Percentiles rank a stretch among this genome's conserved stretches.
These are phyloP conservation scores for Ettlia oleoabundans DNA, from an alignment of 139 green algal genomes.

Conservation along the genomic window DNA sequence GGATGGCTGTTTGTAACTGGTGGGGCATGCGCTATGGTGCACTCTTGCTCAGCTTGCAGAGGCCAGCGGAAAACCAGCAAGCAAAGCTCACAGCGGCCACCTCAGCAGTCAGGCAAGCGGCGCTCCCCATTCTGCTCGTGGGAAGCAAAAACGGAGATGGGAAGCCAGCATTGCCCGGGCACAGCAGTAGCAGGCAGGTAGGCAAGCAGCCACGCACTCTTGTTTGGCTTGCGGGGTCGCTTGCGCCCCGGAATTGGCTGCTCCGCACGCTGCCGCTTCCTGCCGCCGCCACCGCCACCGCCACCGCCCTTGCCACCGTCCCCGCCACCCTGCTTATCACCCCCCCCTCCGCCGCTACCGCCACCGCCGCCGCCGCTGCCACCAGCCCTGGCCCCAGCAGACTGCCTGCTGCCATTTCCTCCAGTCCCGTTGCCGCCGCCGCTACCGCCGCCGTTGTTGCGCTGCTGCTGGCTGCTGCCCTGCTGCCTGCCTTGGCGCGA, in stretches of 20 bases:
- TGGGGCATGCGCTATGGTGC: too few species aligned
- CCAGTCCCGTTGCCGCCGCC: not conserved
- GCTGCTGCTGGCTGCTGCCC: not conserved
- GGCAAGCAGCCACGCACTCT: too few species aligned
- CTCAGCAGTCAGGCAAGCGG: too few species aligned
- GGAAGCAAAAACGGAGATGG: too few species aligned
- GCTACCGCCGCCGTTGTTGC: not conserved
- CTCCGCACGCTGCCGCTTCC: constrained; percentile 7
- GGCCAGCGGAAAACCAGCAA: too few species aligned
- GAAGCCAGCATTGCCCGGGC: too few species aligned
- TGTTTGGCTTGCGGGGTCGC: constrained; percentile 28
- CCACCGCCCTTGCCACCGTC: not conserved
- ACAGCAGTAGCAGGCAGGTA: too few species aligned
- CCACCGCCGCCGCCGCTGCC: not conserved
- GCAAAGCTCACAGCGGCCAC: too few species aligned
- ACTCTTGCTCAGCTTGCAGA: too few species aligned
- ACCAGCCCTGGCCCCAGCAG: not conserved
- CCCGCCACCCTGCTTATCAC: not conserved
- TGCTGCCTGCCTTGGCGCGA: not conserved
- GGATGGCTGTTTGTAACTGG: too few species aligned
- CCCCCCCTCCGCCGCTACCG: not conserved
- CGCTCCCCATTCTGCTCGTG: too few species aligned
- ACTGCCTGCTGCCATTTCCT: not conserved
- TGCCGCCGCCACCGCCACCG: not conserved
- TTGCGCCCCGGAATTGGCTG: not conserved